phyloP scores from a whole-genome alignment of 1,139 yeast genomes.

The Suhomyces taliae region DNA sequence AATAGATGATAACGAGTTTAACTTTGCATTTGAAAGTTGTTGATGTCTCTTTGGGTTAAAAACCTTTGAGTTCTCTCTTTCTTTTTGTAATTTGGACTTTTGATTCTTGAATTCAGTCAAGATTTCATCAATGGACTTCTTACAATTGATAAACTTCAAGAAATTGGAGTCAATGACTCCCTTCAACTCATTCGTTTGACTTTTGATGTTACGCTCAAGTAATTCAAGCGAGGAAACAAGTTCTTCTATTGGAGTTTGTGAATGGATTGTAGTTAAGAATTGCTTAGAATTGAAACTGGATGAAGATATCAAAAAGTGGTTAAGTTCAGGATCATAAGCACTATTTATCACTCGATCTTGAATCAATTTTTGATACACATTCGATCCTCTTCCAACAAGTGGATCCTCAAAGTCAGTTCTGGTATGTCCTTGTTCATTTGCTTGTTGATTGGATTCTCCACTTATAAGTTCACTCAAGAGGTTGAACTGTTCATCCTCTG shows the following conservation, averaged over 20 bases:
- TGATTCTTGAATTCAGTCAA: constrained; percentile 34
- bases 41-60: constrained; percentile 39
- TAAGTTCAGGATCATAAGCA: constrained; percentile 42
- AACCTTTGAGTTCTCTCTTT: constrained; percentile 35
- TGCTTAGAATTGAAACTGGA: constrained; percentile 70
- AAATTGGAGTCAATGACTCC: constrained; percentile 72
- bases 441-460: constrained; percentile 1
- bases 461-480: constrained; percentile 28
- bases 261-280: constrained; percentile 70
- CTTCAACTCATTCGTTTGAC: constrained; percentile 67
- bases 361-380: constrained; percentile 43
- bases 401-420: constrained; percentile 47
- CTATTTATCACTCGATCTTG: constrained; percentile 38
- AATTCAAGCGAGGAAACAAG: constrained; percentile 55
- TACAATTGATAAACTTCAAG: constrained; percentile 72
- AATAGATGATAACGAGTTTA: constrained; percentile 30
- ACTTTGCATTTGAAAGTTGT: constrained; percentile 21
- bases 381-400: constrained; percentile 49
- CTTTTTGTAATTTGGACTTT: constrained; percentile 41
- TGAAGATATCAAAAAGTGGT: constrained; percentile 66
- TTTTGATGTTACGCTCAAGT: constrained; percentile 61
- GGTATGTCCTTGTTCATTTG: constrained; percentile 6
- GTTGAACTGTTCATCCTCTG: constrained; percentile 32
- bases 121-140: constrained; percentile 51
- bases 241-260: constrained; percentile 65